Percentiles rank a stretch among this genome's conserved stretches.
Conservation (phyloP, 78 protist species). For the Dictyostelium capitatum region DNA sequence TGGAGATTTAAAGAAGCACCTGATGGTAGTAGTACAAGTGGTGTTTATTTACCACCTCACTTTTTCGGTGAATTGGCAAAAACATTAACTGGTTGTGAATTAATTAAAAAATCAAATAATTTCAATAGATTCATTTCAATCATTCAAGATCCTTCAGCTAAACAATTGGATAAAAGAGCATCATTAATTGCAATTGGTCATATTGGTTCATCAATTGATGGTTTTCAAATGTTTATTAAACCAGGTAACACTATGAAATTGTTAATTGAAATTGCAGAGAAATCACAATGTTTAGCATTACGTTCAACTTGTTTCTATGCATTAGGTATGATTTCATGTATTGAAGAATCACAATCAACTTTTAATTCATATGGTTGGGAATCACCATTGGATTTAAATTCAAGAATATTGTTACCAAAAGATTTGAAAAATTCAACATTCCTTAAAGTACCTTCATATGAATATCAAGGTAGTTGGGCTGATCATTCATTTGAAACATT, state of each 20-base stretch:
- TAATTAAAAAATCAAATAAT: constrained; percentile 16
- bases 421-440: constrained; percentile 44
- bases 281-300: constrained; percentile 58
- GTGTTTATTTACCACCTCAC: constrained; percentile 82
- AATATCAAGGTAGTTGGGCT: constrained; percentile 65
- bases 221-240: background rate
- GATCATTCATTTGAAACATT: constrained; percentile 3
- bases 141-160: constrained; percentile 15
- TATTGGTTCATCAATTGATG: constrained; percentile 41
- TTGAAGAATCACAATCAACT: constrained; percentile 31
- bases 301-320: constrained; percentile 72
- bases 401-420: constrained; percentile 61
- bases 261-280: constrained; percentile 37
- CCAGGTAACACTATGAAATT: constrained; percentile 1
- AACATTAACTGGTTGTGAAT: constrained; percentile 72
- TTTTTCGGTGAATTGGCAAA: constrained; percentile 83
- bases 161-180: constrained; percentile 48
- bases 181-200: constrained; percentile 77
- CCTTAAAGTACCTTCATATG: constrained; percentile 12
- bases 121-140: constrained; percentile 1
- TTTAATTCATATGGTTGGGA: constrained; percentile 64
- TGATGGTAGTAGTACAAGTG: constrained; percentile 33
- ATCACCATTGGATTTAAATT: constrained; percentile 36
- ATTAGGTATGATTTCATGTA: constrained; percentile 70
- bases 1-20: constrained; percentile 51